phyloP scores from a whole-genome alignment of 2,329 filamentous ascomycete species.

The Trichoderma afroharzianum region DNA sequence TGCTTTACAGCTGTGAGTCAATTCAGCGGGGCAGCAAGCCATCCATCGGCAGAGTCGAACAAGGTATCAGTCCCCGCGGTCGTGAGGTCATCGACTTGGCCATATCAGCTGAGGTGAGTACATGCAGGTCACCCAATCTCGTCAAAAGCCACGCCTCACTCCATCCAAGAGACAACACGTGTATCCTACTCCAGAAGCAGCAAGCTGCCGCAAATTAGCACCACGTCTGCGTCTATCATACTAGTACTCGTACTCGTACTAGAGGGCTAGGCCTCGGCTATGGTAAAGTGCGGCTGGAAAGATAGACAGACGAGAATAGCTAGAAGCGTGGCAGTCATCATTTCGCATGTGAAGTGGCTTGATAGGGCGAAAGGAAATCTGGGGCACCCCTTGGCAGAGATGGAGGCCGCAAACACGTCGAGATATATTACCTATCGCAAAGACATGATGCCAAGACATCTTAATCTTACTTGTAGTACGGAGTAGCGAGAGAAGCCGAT shows the following conservation, averaged over 20 bases:
- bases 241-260: background rate
- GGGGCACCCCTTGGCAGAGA: background rate
- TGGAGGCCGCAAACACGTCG: background rate
- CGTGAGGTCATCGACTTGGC: background rate
- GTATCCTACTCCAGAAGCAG: background rate
- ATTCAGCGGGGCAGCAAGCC: background rate
- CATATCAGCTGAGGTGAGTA: background rate
- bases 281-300: background rate
- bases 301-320: background rate
- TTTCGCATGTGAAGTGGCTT: constrained; percentile 7
- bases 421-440: background rate
- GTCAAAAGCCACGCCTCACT: background rate
- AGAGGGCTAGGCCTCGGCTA: background rate
- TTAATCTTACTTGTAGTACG: background rate
- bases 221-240: background rate
- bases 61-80: background rate
- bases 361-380: background rate
- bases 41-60: background rate
- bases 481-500: background rate
- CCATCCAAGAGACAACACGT: background rate
- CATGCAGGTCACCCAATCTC: background rate
- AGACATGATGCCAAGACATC: background rate
- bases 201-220: background rate
- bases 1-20: background rate
- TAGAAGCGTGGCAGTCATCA: background rate